phyloP scores from a whole-genome alignment of 345 rosid species.

The Brassica rapa region DNA sequence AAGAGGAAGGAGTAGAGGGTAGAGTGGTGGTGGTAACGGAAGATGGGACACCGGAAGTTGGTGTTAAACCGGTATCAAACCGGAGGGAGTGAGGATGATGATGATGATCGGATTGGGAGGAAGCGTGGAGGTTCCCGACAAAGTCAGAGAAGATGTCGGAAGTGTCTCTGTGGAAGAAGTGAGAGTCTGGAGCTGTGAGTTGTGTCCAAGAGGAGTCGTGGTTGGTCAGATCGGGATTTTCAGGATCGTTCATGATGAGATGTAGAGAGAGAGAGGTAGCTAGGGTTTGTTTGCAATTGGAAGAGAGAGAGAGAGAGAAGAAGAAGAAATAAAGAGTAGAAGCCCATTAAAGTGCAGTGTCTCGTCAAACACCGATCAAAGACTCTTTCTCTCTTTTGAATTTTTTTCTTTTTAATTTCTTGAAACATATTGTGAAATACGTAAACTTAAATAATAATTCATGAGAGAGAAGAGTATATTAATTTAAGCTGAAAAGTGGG shows the following conservation, averaged over 20 bases:
- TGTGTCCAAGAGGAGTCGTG: slow-evolving; percentile 45
- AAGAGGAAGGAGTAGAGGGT: slow-evolving; percentile 17
- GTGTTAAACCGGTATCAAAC: not conserved
- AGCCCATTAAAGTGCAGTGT: slow-evolving; percentile 39
- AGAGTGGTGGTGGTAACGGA: not conserved
- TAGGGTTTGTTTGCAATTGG: slow-evolving; percentile 59
- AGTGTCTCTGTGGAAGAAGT: slow-evolving; percentile 56
- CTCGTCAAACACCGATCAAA: slow-evolving; percentile 37
- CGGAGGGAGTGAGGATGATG: not conserved
- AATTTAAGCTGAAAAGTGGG: slow-evolving; percentile 8
- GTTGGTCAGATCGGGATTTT: slow-evolving; percentile 49
- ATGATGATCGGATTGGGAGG: slow-evolving; percentile 11
- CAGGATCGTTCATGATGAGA: slow-evolving; percentile 42
- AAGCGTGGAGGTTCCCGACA: slow-evolving; percentile 57
- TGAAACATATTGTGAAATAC: not conserved
- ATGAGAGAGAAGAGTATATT: slow-evolving; percentile 24
- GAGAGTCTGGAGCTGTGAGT: slow-evolving; percentile 47
- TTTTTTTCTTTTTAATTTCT: not conserved
- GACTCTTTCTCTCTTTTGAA: not conserved
- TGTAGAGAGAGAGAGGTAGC: slow-evolving; percentile 7
- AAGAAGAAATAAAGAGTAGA: slow-evolving; percentile 32
- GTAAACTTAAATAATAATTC: slow-evolving; percentile 20
- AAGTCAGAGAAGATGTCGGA: slow-evolving; percentile 60
- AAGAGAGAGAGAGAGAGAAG: slow-evolving; percentile 31
- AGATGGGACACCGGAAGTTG: not conserved